These are phyloP conservation scores for Gloeophyllum trabeum DNA, from an alignment of 768 basidiomycete species.

Conservation along the genomic window DNA sequence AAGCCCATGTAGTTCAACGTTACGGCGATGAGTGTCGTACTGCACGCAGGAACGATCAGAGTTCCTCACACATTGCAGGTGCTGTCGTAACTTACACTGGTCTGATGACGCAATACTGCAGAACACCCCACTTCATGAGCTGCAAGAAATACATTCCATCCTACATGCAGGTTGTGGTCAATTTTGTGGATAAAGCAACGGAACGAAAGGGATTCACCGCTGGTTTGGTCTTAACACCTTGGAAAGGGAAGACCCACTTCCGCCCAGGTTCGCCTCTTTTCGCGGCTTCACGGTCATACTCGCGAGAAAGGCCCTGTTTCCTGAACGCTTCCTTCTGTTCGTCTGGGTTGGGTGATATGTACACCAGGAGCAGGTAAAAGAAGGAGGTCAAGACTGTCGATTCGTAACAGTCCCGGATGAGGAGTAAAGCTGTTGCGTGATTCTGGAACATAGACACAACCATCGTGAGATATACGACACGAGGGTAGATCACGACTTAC, in stretches of 20 bases:
- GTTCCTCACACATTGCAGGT: background rate
- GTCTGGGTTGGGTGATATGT: slow-evolving; percentile 50
- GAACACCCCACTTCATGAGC: slow-evolving; percentile 66
- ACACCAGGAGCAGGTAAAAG: slow-evolving; percentile 67
- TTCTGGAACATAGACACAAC: slow-evolving; percentile 25
- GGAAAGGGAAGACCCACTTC: slow-evolving; percentile 65
- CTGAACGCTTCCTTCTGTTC: slow-evolving; percentile 52
- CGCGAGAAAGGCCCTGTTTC: slow-evolving; percentile 44
- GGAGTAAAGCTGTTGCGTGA: slow-evolving; percentile 55
- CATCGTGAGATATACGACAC: background rate
- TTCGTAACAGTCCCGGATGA: slow-evolving; percentile 69
- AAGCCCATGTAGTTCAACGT: slow-evolving; percentile 49
- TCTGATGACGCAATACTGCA: slow-evolving; percentile 62
- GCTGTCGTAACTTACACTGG: slow-evolving; percentile 30
- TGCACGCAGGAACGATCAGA: slow-evolving; percentile 8
- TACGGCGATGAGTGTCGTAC: slow-evolving; percentile 50
- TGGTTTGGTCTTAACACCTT: slow-evolving; percentile 52
- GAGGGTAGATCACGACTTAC: slow-evolving; percentile 18
- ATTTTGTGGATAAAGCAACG: background rate
- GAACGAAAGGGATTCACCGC: slow-evolving; percentile 26
- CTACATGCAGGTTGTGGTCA: slow-evolving; percentile 16
- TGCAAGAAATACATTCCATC: slow-evolving; percentile 62
- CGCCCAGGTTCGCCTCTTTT: slow-evolving; percentile 32
- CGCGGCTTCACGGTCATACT: slow-evolving; percentile 32
- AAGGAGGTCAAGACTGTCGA: slow-evolving; percentile 65